Percentiles rank a stretch among this genome's conserved stretches.
Conservation (phyloP, 2,329 filamentous ascomycete species). For the Cryphonectria naterciae region DNA sequence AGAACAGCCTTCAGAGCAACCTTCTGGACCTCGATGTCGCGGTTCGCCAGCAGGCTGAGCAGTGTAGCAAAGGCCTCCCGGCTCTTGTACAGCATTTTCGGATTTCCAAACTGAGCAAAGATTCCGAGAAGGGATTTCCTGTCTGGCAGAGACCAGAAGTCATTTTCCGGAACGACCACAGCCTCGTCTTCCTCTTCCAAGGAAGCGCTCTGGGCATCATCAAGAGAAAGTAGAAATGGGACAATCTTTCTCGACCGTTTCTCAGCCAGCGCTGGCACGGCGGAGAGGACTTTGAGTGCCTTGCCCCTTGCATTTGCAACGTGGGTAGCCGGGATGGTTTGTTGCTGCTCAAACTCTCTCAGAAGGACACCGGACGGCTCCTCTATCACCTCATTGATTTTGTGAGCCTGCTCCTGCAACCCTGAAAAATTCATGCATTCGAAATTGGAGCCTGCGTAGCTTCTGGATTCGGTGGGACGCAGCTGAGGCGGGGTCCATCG, state of each 20-base stretch:
- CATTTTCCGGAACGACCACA: slow-evolving; percentile 42
- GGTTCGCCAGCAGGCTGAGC: slow-evolving; percentile 78
- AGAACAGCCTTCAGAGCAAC: slow-evolving; percentile 82
- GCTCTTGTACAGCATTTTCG: slow-evolving; percentile 78
- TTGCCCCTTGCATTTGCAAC: slow-evolving; percentile 69
- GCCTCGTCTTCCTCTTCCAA: slow-evolving; percentile 47
- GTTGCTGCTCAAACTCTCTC: slow-evolving; percentile 63
- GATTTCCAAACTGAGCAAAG: slow-evolving; percentile 85
- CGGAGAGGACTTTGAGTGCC: slow-evolving; percentile 77
- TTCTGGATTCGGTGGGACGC: slow-evolving; percentile 39
- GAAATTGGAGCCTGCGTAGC: slow-evolving; percentile 68
- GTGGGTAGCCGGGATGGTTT: slow-evolving; percentile 53
- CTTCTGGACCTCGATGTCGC: slow-evolving; percentile 88
- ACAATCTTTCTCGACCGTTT: slow-evolving; percentile 83
- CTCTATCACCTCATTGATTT: slow-evolving; percentile 56
- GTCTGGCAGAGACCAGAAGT: slow-evolving; percentile 73
- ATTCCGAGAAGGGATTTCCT: slow-evolving; percentile 81
- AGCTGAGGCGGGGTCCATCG: slow-evolving; percentile 53
- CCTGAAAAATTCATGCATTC: slow-evolving; percentile 77
- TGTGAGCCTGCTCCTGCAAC: slow-evolving; percentile 56
- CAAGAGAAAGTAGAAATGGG: slow-evolving; percentile 84
- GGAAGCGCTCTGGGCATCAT: slow-evolving; percentile 53
- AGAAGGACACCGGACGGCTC: slow-evolving; percentile 63
- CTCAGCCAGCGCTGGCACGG: slow-evolving; percentile 77
- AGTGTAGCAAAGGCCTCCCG: slow-evolving; percentile 77